Base-by-base conservation (phyloP, 2,329 filamentous ascomycete species). In the Penicillium sclerotigenum region DNA sequence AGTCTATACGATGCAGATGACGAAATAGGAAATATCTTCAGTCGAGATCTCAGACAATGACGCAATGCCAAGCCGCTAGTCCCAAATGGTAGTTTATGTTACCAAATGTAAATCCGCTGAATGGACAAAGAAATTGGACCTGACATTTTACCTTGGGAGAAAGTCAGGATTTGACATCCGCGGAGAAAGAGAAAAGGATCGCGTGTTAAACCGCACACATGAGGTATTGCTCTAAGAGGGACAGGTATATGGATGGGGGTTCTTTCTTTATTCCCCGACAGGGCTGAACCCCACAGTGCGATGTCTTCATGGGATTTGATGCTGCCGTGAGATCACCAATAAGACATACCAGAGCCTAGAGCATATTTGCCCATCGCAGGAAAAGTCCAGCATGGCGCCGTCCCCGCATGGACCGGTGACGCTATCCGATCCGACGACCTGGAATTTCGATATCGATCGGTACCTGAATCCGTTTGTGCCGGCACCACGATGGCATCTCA, bases 381-480 rank as follows among this genome's bases (percentile, higher is more conserved):
- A 10, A 1, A 20, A 16, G 4, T 34, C 20, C 5, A 34, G 48
- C 37, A 64, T 63, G 58, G 43, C 53, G 6, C 33, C 50, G 6
- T 51, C 48, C 9, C 28, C 52, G 2, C 54, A 47, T 37, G 38
- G 36, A 18, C 38, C 47, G 29, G 57, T 55, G 22, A 50, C 57
- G 8, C 56, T 63, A 36, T 57, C 66, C 11, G 63, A 67, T 42
- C 62, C 67, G 6, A 65, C 59, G 18, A 62, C 63, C 26, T 73
- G 72, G 66, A 79, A 87, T 67, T 85, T 95, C 73, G 84, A 94
- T 73, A 83, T 96, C 60, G 91, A 96, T 78, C 75, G 74, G n/a
- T 84, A 87, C 69, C 70, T 95, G 48, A 91, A 93, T 70, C 87
- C 81, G 3, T 79, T 85, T 58, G 68, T 95, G 24, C 88, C 88